Conservation (phyloP, 441 rosid genomes). For the Heliophila coronopifolia region DNA sequence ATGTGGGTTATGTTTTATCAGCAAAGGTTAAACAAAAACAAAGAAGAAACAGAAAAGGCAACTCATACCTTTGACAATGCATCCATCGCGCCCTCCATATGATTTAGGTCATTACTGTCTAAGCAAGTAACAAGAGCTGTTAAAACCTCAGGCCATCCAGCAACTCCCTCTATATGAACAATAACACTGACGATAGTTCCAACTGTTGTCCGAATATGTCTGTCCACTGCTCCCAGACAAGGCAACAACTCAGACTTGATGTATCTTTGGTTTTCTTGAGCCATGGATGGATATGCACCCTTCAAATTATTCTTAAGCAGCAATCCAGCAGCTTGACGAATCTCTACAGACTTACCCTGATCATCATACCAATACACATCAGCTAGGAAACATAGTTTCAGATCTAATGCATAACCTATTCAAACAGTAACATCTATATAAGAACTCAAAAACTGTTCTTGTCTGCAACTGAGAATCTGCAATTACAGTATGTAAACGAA, state of each 20-base stretch:
- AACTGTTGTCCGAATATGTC: slow-evolving; percentile 80
- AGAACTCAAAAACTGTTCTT: neutral
- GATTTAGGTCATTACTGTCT: slow-evolving; percentile 85
- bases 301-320: slow-evolving; percentile 85
- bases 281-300: slow-evolving; percentile 58
- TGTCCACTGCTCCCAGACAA: slow-evolving; percentile 83
- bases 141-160: slow-evolving; percentile 86
- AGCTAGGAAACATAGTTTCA: slow-evolving; percentile 1
- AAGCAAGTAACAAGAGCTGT: slow-evolving; percentile 80
- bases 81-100: slow-evolving; percentile 99
- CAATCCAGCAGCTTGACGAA: slow-evolving; percentile 98
- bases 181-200: slow-evolving; percentile 88
- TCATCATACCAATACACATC: slow-evolving; percentile 8
- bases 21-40: neutral
- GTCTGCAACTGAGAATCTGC: neutral
- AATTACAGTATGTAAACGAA: neutral
- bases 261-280: slow-evolving; percentile 54
- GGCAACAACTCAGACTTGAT: slow-evolving; percentile 85
- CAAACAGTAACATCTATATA: neutral
- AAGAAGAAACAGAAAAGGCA: neutral
- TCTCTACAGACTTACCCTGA: slow-evolving; percentile 83
- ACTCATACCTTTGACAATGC: slow-evolving; percentile 81
- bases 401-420: neutral
- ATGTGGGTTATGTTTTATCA: neutral
- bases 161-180: slow-evolving; percentile 67